Conservation (phyloP, 305 asterid species). For the Solanum hybrid region DNA sequence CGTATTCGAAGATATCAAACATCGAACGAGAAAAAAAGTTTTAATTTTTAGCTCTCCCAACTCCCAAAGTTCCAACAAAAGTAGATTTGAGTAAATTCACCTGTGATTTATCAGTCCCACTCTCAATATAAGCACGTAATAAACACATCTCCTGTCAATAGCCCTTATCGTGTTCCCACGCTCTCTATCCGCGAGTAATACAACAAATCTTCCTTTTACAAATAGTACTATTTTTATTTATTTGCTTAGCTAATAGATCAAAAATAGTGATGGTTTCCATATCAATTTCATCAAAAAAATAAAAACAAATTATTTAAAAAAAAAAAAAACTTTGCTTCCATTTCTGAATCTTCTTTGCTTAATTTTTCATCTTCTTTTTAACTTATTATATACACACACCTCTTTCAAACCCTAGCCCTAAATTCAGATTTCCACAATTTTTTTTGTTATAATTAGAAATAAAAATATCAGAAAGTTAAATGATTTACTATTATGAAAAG, state of each 20-base stretch:
- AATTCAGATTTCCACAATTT: background rate
- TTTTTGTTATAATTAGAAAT: background rate
- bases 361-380: background rate
- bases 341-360: constrained; percentile 4
- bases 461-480: background rate
- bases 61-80: background rate
- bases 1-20: background rate
- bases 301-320: background rate
- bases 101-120: background rate
- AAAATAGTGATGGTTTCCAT: background rate
- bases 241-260: background rate
- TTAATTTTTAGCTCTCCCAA: background rate
- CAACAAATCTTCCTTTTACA: background rate
- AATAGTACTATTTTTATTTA: background rate
- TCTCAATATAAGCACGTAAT: background rate
- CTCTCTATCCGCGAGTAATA: background rate
- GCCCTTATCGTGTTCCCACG: background rate
- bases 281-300: background rate
- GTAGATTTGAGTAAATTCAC: background rate
- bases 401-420: constrained; percentile 3
- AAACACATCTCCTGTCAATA: background rate
- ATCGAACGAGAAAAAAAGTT: background rate
- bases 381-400: background rate
- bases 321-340: background rate
- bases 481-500: background rate